Percentiles rank a stretch among this genome's conserved stretches.
Conservation (phyloP, 139 green algal species). For the Haematococcus sp. region DNA sequence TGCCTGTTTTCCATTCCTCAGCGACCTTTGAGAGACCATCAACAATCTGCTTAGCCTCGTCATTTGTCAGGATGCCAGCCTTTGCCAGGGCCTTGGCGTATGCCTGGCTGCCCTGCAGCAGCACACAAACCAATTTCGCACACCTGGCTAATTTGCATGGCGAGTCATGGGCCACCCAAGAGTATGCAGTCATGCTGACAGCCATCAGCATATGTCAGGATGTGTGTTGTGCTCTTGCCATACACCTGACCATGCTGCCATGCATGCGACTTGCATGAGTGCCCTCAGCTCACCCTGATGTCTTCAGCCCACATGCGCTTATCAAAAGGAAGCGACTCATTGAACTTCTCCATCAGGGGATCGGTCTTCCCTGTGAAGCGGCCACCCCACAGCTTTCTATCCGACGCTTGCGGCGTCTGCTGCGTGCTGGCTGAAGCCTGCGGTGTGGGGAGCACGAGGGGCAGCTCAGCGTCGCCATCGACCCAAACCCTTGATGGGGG, state of each 20-base stretch:
- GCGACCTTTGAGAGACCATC: constrained; percentile 67
- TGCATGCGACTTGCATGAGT: not conserved
- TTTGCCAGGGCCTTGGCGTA: constrained; percentile 89
- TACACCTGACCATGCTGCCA: too few species aligned
- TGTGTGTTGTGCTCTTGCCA: too few species aligned
- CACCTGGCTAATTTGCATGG: too few species aligned
- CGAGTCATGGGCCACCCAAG: too few species aligned
- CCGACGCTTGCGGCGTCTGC: constrained; percentile 4
- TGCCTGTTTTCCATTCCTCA: constrained; percentile 72
- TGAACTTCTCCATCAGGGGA: constrained; percentile 97
- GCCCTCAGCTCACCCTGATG: constrained; percentile 56
- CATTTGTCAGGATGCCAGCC: constrained; percentile 80
- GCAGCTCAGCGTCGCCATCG: too few species aligned
- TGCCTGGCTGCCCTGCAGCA: constrained; percentile 84
- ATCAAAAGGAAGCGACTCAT: constrained; percentile 91
- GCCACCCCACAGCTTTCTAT: constrained; percentile 92
- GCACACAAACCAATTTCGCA: not conserved
- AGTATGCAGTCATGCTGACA: too few species aligned
- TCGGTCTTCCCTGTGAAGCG: constrained; percentile 92
- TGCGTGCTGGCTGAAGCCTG: not conserved
- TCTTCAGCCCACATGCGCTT: constrained; percentile 93
- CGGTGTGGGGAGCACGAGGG: too few species aligned
- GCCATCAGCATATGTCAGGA: not conserved
- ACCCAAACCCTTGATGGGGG: too few species aligned
- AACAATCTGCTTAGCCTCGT: constrained; percentile 76